phyloP scores from a whole-genome alignment of 169 alveolate species.

The Plasmodium berghei region DNA sequence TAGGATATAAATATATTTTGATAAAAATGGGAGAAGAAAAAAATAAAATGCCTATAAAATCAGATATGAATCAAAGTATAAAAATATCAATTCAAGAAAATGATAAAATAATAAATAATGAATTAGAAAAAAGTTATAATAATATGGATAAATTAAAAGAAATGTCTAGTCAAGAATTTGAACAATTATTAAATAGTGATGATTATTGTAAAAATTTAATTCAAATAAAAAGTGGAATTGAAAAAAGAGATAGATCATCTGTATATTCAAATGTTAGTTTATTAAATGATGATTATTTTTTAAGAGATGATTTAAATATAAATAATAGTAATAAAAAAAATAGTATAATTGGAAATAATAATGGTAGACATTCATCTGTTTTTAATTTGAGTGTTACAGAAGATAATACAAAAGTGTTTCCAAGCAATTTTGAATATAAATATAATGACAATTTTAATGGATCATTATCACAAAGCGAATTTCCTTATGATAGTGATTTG shows the following conservation, averaged over 20 bases:
- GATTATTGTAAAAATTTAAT: slow-evolving; percentile 1
- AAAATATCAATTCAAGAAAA: not conserved
- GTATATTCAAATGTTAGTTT: slow-evolving; percentile 40
- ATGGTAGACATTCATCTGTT: slow-evolving; percentile 32
- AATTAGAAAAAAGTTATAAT: not conserved
- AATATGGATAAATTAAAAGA: slow-evolving; percentile 27
- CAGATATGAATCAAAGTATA: too few relatives aligned
- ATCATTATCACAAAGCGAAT: slow-evolving; percentile 38
- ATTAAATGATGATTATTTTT: slow-evolving; percentile 40
- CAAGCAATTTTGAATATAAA: slow-evolving; percentile 6
- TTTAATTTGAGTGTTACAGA: slow-evolving; percentile 59
- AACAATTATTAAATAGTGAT: slow-evolving; percentile 28
- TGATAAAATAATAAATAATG: not conserved
- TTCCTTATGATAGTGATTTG: slow-evolving; percentile 42
- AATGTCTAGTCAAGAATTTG: slow-evolving; percentile 53
- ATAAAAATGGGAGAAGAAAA: too few relatives aligned
- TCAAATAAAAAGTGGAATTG: not conserved
- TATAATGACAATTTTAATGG: slow-evolving; percentile 14
- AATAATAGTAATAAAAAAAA: slow-evolving; percentile 8
- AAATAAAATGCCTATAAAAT: too few relatives aligned
- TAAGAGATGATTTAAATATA: slow-evolving; percentile 20
- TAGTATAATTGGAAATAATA: slow-evolving; percentile 11
- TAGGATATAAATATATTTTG: too few relatives aligned
- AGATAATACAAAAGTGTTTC: slow-evolving; percentile 20
- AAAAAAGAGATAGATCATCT: slow-evolving; percentile 5